A percentile compares a stretch with the other conserved stretches of the same genome.
These are phyloP conservation scores for Lagerstroemia speciosa DNA, from an alignment of 345 rosid genomes.

Conservation along the genomic window DNA sequence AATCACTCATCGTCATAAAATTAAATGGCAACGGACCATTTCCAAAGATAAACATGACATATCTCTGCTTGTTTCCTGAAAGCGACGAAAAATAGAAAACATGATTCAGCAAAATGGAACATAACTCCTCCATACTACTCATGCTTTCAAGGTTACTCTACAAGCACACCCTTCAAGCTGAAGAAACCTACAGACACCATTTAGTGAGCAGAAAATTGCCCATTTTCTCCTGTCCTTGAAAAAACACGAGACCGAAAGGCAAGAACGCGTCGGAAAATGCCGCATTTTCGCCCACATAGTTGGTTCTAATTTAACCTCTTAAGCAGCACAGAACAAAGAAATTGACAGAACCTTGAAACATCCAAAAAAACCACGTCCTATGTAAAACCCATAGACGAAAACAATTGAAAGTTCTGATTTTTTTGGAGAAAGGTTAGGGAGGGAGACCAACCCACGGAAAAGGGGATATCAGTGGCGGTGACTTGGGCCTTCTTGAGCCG, in stretches of 20 bases:
- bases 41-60: background rate
- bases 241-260: background rate
- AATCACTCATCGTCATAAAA: background rate
- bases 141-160: background rate
- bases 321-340: background rate
- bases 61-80: background rate
- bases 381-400: slow-evolving; percentile 6
- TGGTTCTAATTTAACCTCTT: background rate
- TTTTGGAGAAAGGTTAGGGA: background rate
- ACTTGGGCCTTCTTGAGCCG: slow-evolving; percentile 71
- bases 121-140: background rate
- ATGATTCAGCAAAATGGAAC: background rate
- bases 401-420: background rate
- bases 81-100: background rate
- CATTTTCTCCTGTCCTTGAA: background rate
- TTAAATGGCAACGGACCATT: background rate
- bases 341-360: background rate
- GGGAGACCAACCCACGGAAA: slow-evolving; percentile 63
- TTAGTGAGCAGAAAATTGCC: background rate
- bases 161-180: background rate
- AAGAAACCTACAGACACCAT: background rate
- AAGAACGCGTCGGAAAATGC: background rate
- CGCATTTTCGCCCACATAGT: background rate
- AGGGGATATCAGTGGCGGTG: slow-evolving; percentile 51
- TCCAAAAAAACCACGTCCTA: background rate